Evolutionary conservation across 768 basidiomycete species (phyloP).

Genomic region (Termitomyces eurrhizus): DNA sequence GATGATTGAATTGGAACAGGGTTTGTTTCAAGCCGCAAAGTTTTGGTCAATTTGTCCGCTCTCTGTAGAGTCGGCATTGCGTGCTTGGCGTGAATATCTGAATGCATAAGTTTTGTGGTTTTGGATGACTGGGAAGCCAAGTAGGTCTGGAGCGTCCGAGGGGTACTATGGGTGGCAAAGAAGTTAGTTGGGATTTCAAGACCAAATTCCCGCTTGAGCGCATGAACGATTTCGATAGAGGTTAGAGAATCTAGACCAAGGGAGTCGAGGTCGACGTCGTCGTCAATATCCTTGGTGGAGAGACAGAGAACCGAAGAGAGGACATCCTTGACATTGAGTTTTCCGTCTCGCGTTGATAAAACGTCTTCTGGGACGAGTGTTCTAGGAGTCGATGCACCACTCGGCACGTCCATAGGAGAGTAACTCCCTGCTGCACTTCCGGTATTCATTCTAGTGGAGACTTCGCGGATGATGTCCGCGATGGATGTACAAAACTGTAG

Average conservation of each 20-base stretch:
- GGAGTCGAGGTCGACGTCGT: slow-evolving; percentile 41
- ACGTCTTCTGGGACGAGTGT: slow-evolving; percentile 38
- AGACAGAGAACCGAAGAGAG: slow-evolving; percentile 48
- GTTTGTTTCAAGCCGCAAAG: slow-evolving; percentile 22
- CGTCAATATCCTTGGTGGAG: slow-evolving; percentile 31
- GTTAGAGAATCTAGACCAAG: slow-evolving; percentile 65
- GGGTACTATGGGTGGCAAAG: slow-evolving; percentile 36
- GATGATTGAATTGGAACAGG: slow-evolving; percentile 36
- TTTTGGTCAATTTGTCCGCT: slow-evolving; percentile 11
- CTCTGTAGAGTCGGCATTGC: neutral
- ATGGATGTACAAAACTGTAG: slow-evolving; percentile 33
- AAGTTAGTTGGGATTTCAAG: slow-evolving; percentile 41
- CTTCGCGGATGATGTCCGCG: slow-evolving; percentile 29
- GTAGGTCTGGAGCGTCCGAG: slow-evolving; percentile 33
- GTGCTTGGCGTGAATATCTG: neutral
- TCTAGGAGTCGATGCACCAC: slow-evolving; percentile 28
- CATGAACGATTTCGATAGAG: slow-evolving; percentile 56
- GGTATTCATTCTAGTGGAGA: slow-evolving; percentile 16
- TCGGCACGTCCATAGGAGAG: slow-evolving; percentile 13
- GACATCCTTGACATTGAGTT: slow-evolving; percentile 30
- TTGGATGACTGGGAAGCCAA: slow-evolving; percentile 11
- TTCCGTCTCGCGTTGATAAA: slow-evolving; percentile 16
- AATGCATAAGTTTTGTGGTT: neutral
- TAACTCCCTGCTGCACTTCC: neutral
- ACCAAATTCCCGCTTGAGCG: slow-evolving; percentile 37